Conservation (phyloP, 2,329 filamentous ascomycete genomes). For the Aspergillus sp. region DNA sequence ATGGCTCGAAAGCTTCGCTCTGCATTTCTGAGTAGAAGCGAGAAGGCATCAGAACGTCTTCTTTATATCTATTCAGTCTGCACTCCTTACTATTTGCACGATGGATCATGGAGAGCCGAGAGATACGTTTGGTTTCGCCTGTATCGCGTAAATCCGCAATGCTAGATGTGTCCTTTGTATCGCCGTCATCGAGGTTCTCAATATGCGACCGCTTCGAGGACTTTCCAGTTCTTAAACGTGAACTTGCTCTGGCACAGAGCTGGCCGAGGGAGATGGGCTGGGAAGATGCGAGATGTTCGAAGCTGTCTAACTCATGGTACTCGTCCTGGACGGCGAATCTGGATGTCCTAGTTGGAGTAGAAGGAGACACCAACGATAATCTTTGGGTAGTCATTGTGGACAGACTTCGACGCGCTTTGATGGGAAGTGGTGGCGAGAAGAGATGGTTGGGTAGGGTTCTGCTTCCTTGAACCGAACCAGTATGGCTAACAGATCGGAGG, state of each 20-base stretch:
- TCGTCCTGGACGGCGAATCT: neutral
- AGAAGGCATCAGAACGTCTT: neutral
- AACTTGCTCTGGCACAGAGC: constrained; percentile 14
- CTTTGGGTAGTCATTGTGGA: neutral
- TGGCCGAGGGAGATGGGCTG: constrained; percentile 22
- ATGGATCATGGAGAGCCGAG: constrained; percentile 9
- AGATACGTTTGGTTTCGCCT: constrained; percentile 6
- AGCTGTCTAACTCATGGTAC: constrained; percentile 16
- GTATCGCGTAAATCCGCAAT: constrained; percentile 1
- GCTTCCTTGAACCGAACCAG: neutral
- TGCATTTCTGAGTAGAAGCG: constrained; percentile 3
- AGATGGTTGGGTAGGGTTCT: neutral
- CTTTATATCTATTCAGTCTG: neutral
- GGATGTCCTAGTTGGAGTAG: neutral
- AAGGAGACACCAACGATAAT: neutral
- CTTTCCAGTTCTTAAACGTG: constrained; percentile 19
- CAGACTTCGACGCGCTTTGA: neutral
- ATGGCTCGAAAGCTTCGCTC: neutral
- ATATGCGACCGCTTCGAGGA: constrained; percentile 14
- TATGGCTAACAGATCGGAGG: neutral
- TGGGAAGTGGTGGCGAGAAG: neutral
- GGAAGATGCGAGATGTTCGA: constrained; percentile 22
- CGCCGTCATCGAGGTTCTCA: constrained; percentile 4
- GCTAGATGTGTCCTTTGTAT: neutral
- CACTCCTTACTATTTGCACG: constrained; percentile 1